These are phyloP conservation scores for Suaeda aralocaspica DNA, from an alignment of 148 eudicot genomes.

Conservation along the genomic window DNA sequence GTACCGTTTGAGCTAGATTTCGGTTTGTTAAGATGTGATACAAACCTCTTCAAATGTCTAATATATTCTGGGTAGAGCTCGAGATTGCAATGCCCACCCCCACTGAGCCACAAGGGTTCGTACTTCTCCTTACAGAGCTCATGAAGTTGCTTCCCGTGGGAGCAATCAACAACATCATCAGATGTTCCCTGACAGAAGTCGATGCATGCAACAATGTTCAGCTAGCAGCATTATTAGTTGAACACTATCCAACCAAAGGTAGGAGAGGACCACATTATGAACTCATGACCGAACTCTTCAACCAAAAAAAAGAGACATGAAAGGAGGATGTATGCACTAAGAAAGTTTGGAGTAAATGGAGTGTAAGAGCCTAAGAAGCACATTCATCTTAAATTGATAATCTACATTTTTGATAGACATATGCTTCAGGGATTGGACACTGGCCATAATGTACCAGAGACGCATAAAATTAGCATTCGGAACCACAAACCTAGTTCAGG, in stretches of 20 bases:
- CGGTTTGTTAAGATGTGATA: conserved; percentile 55
- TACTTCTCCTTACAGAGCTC: conserved; percentile 85
- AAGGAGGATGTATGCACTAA: no score
- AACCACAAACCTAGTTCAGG: no score
- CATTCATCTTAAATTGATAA: no score
- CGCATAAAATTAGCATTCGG: no score
- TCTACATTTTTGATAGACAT: no score
- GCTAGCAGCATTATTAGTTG: conserved; percentile 7
- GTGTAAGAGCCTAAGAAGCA: no score
- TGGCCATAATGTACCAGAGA: no score
- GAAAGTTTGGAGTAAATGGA: no score
- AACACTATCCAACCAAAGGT: not conserved
- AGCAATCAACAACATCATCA: conserved; percentile 88
- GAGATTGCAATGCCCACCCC: conserved; percentile 95
- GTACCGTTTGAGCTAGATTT: conserved; percentile 31
- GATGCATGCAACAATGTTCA: not conserved
- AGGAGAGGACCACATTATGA: not conserved
- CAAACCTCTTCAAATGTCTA: conserved; percentile 75
- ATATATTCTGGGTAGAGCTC: conserved; percentile 90
- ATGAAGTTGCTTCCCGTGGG: conserved; percentile 90
- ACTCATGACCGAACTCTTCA: no score
- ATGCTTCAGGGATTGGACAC: no score
- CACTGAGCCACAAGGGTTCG: conserved; percentile 86
- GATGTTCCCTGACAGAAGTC: conserved; percentile 62
- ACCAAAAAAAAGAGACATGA: no score